Conservation (phyloP, 306 rosid species). For the Oemleria cerasiformis region DNA sequence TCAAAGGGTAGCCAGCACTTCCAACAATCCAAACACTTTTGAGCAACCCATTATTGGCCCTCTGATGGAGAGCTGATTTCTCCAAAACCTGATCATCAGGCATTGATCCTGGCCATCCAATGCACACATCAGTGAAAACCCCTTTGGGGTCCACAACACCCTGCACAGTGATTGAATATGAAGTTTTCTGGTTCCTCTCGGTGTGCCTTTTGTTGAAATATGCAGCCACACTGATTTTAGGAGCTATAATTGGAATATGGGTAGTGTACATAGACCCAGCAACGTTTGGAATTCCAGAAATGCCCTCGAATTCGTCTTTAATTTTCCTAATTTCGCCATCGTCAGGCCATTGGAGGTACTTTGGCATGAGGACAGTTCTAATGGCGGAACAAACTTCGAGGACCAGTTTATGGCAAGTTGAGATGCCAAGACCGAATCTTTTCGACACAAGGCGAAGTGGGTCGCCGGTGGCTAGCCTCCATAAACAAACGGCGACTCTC, state of each 20-base stretch:
- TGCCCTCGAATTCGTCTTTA: conserved; percentile 56
- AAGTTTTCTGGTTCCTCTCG: conserved; percentile 85
- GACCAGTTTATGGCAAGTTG: conserved; percentile 88
- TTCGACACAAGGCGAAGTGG: conserved; percentile 85
- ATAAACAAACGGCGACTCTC: conserved; percentile 84
- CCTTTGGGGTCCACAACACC: conserved; percentile 86
- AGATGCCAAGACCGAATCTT: conserved; percentile 80
- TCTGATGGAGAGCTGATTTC: conserved; percentile 62
- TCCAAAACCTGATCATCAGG: conserved; percentile 87
- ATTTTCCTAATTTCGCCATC: conserved; percentile 37
- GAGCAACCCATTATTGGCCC: conserved; percentile 65
- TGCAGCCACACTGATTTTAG: conserved; percentile 80
- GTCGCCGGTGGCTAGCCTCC: conserved; percentile 96
- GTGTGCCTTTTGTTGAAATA: conserved; percentile 87
- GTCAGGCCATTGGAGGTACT: conserved; percentile 84
- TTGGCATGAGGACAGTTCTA: conserved; percentile 75
- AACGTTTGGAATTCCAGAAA: conserved; percentile 81
- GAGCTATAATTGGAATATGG: conserved; percentile 91
- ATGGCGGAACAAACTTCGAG: conserved; percentile 93
- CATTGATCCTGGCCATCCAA: conserved; percentile 99
- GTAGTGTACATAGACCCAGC: conserved; percentile 92
- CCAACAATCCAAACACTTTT: conserved; percentile 87
- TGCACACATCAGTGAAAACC: conserved; percentile 74
- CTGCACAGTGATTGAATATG: conserved; percentile 86
- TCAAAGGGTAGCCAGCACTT: conserved; percentile 57